These are phyloP conservation scores for Thecaphora thlaspeos DNA, from an alignment of 1,284 basidiomycete species.

Conservation along the genomic window DNA sequence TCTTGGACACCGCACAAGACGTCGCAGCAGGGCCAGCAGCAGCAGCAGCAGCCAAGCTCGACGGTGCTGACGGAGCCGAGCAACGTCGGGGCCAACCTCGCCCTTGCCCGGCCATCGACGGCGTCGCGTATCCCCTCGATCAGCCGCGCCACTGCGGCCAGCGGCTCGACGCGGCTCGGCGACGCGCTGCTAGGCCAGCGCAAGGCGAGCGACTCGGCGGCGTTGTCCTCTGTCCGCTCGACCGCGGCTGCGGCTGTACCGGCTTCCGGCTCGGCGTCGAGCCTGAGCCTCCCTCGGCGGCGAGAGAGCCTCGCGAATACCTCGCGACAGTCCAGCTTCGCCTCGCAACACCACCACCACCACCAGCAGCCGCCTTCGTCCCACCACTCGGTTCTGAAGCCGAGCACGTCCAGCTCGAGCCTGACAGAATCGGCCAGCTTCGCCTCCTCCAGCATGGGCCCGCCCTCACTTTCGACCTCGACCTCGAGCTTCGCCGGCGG, in stretches of 20 bases:
- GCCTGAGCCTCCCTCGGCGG: conserved; percentile 21
- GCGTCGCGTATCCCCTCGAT: conserved; percentile 30
- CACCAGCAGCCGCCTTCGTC: conserved; percentile 13
- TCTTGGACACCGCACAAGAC: conserved; percentile 25
- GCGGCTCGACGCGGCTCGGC: conserved; percentile 22
- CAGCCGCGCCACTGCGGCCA: conserved; percentile 10
- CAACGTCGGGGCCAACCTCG: not conserved
- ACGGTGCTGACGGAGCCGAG: not conserved
- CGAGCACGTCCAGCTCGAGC: not conserved
- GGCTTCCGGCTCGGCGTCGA: conserved; percentile 23
- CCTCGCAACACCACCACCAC: conserved; percentile 11
- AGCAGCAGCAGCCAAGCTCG: not conserved
- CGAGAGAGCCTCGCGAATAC: conserved; percentile 22
- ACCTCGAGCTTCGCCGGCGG: too few species aligned
- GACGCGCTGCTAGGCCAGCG: conserved; percentile 32
- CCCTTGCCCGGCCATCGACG: conserved; percentile 13
- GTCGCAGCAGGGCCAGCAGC: not conserved
- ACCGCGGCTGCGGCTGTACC: conserved; percentile 4
- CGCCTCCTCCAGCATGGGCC: too few species aligned
- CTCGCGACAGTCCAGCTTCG: conserved; percentile 7
- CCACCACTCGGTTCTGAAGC: conserved; percentile 21
- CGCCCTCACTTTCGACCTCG: too few species aligned
- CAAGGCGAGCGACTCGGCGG: conserved; percentile 19
- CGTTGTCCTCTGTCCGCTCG: conserved; percentile 8
- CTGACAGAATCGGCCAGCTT: too few species aligned